A percentile compares a stretch with the other conserved stretches of the same genome.
Conservation (phyloP, 2,329 filamentous ascomycete genomes). For the Leptosphaerulina australis region DNA sequence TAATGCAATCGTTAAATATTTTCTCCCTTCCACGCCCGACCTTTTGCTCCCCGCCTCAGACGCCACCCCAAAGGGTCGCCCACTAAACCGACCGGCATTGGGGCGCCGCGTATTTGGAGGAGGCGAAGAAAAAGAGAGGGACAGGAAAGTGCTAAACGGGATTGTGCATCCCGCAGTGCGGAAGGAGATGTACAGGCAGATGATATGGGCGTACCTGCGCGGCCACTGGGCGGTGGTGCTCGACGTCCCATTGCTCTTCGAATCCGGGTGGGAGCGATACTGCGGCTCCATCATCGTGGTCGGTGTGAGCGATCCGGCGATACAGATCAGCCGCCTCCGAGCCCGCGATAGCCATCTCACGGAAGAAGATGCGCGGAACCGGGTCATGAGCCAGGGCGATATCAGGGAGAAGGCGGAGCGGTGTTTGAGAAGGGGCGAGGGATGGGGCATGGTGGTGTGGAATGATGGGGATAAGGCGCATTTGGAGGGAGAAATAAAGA, state of each 20-base stretch:
- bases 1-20: slow-evolving; percentile 79
- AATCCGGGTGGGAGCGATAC: slow-evolving; percentile 81
- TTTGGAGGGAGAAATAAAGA: slow-evolving; percentile 69
- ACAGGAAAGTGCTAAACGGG: slow-evolving; percentile 78
- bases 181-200: slow-evolving; percentile 75
- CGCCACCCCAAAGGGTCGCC: slow-evolving; percentile 65
- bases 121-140: slow-evolving; percentile 69
- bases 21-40: slow-evolving; percentile 81
- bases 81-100: slow-evolving; percentile 84
- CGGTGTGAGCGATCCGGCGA: slow-evolving; percentile 75
- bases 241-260: slow-evolving; percentile 90
- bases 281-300: slow-evolving; percentile 89
- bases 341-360: slow-evolving; percentile 78
- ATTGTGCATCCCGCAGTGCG: slow-evolving; percentile 94
- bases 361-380: slow-evolving; percentile 83
- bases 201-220: slow-evolving; percentile 73
- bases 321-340: slow-evolving; percentile 81
- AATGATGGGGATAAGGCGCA: slow-evolving; percentile 81
- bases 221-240: slow-evolving; percentile 90
- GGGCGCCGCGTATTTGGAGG: slow-evolving; percentile 86
- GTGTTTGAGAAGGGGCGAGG: slow-evolving; percentile 67
- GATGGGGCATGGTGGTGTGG: slow-evolving; percentile 80
- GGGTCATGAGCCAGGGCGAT: slow-evolving; percentile 85
- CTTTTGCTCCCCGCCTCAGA: slow-evolving; percentile 66
- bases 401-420: slow-evolving; percentile 81